Base-by-base conservation (phyloP, 306 rosid species). In the Pyrus betulifolia region DNA sequence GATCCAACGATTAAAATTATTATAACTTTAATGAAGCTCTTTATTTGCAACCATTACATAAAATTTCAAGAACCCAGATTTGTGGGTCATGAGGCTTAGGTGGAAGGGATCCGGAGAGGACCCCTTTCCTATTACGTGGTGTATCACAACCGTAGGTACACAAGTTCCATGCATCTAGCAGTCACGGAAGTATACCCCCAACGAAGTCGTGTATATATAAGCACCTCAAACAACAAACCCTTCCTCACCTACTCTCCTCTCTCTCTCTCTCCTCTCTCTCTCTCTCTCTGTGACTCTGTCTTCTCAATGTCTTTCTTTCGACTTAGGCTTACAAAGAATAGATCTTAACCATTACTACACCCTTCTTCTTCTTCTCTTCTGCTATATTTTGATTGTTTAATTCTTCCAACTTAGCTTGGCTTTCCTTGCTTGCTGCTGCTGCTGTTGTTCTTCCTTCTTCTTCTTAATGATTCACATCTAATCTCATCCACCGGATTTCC, bases 171-270 rank as follows among this genome's bases (percentile, higher is more conserved):
- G 71, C 81, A 45, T 59, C 77, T 11, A 11, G 7, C 10, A 8
- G 77, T 64, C 2, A 31, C 18, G 33, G 8, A 3, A 71, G 62
- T 71, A 31, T 38, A 42, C 33, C 72, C 4, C 72, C 70, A 42
- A 58, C 55, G 58, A 71, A 74, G 44, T 78, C 35, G 81, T 65
- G 73, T 80, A 60, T 84, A 78, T 89, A 75, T 76, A 85, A 78
- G 19, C 54, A 82, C 87, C 88, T 78, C 77, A 61, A 81, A 54
- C 80, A 57, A 63, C 74, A 19, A 66, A 66, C 70, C 22, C 44
- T 70, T 44, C 19, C 74, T 76, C 42, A 73, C 78, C 84, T 69
- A 70, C 72, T 31, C 80, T 22, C 60, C 71, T 52, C 21, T 4
- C 35, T 33, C 35, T 17, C 14, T 5, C 9, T 31, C 25, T 6